phyloP scores from a whole-genome alignment of 1,139 yeast genomes.

The Groenewaldozyma auringiensis region DNA sequence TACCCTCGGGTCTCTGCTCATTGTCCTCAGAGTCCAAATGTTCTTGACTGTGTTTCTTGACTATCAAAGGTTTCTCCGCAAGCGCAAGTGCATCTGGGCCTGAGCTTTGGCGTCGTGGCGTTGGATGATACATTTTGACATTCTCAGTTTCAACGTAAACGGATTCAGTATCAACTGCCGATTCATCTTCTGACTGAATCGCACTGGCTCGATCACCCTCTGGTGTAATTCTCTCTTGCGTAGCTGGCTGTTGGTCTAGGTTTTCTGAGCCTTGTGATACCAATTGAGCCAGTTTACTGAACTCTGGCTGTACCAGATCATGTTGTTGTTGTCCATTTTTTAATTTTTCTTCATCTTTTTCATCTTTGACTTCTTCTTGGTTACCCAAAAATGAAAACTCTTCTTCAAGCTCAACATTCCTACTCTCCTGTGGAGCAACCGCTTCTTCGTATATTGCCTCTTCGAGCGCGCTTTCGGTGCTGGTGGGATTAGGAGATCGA shows the following conservation, averaged over 20 bases:
- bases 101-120: constrained; percentile 19
- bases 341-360: not conserved
- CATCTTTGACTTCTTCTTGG: not conserved
- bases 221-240: not conserved
- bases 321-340: not conserved
- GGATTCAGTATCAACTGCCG: constrained; percentile 1
- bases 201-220: not conserved
- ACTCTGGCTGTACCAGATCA: not conserved
- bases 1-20: not conserved
- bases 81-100: constrained; percentile 1
- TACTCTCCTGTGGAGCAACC: no score
- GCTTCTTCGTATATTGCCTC: no score
- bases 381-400: no score
- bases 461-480: no score
- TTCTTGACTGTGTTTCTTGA: not conserved
- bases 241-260: not conserved
- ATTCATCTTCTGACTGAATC: no score
- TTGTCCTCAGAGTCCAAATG: not conserved
- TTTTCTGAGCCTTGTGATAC: not conserved
- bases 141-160: constrained; percentile 5
- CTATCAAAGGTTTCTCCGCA: not conserved
- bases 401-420: no score
- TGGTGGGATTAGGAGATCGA: not conserved
- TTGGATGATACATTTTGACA: constrained; percentile 20
- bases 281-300: not conserved